Evolutionary conservation across 768 basidiomycete species (phyloP).

Genomic region (Amanita jacksonii): DNA sequence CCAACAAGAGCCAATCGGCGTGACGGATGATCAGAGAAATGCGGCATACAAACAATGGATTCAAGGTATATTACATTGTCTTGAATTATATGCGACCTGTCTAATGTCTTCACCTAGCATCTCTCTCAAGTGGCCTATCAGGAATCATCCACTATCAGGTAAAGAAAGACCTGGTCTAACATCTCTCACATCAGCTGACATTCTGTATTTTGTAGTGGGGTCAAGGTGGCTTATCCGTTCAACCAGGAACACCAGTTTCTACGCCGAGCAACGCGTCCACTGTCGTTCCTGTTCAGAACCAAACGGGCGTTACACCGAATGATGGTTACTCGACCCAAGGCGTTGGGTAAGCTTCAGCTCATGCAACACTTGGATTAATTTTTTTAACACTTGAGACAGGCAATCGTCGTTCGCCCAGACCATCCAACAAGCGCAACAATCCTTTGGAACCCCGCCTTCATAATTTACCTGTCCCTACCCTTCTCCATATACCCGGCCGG

Average conservation of each 20-base stretch:
- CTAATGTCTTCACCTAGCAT: slow-evolving; percentile 22
- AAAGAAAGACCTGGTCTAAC: slow-evolving; percentile 3
- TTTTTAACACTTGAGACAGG: slow-evolving; percentile 12
- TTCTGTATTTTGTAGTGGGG: slow-evolving; percentile 39
- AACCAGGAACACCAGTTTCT: slow-evolving; percentile 36
- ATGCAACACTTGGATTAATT: background rate
- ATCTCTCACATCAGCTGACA: slow-evolving; percentile 11
- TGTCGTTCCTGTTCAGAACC: slow-evolving; percentile 19
- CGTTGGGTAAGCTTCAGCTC: slow-evolving; percentile 24
- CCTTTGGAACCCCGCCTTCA: slow-evolving; percentile 20
- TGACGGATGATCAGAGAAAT: slow-evolving; percentile 42
- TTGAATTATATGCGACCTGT: background rate
- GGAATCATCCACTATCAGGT: slow-evolving; percentile 42
- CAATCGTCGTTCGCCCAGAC: slow-evolving; percentile 21
- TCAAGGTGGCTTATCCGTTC: slow-evolving; percentile 37
- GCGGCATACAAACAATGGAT: slow-evolving; percentile 49
- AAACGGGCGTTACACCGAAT: slow-evolving; percentile 48
- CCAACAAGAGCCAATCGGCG: slow-evolving; percentile 31
- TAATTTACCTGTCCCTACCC: background rate
- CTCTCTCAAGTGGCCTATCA: slow-evolving; percentile 28
- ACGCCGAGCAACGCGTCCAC: slow-evolving; percentile 23
- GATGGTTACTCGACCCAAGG: slow-evolving; percentile 50
- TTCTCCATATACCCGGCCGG: background rate
- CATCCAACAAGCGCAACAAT: slow-evolving; percentile 23
- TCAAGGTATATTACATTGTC: slow-evolving; percentile 23